phyloP scores from a whole-genome alignment of 169 alveolate species.

The Haemoproteus tartakovskyi region DNA sequence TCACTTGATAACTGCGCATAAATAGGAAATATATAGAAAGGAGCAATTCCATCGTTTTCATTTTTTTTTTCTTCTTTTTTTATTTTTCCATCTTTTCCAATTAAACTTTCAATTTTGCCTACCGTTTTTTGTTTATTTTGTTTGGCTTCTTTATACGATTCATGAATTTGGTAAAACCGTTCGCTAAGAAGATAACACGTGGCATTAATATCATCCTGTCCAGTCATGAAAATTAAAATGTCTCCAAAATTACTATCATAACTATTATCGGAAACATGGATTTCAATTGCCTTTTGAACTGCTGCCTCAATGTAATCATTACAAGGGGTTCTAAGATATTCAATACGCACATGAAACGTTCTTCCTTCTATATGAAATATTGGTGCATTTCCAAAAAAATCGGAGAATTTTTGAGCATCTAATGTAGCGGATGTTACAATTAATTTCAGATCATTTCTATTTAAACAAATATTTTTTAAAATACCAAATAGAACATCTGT shows the following conservation, averaged over 20 bases:
- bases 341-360: constrained; percentile 96
- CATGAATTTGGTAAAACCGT: constrained; percentile 78
- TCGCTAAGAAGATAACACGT: constrained; percentile 95
- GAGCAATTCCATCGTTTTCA: constrained; percentile 36
- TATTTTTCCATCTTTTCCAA: too few species aligned
- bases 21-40: constrained; percentile 96
- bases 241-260: constrained; percentile 99
- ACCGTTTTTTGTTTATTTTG: constrained; percentile 68
- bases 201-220: constrained; percentile 98
- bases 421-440: constrained; percentile 96
- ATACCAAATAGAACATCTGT: constrained; percentile 98
- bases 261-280: constrained; percentile 97
- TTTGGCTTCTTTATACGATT: constrained; percentile 83
- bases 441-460: constrained; percentile 85
- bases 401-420: constrained; percentile 97
- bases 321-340: constrained; percentile 98
- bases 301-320: constrained; percentile 98
- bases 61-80: constrained; percentile 87
- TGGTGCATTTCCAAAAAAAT: constrained; percentile 96
- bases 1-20: constrained; percentile 98
- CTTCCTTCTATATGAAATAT: constrained; percentile 94
- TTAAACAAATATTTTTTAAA: constrained; percentile 91
- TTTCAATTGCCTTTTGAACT: constrained; percentile 96
- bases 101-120: constrained; percentile 18
- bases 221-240: constrained; percentile 97